A percentile compares a stretch with the other conserved stretches of the same genome.
phyloP scores from a whole-genome alignment of 148 eudicot species.

The Salicornia ramosissima region DNA sequence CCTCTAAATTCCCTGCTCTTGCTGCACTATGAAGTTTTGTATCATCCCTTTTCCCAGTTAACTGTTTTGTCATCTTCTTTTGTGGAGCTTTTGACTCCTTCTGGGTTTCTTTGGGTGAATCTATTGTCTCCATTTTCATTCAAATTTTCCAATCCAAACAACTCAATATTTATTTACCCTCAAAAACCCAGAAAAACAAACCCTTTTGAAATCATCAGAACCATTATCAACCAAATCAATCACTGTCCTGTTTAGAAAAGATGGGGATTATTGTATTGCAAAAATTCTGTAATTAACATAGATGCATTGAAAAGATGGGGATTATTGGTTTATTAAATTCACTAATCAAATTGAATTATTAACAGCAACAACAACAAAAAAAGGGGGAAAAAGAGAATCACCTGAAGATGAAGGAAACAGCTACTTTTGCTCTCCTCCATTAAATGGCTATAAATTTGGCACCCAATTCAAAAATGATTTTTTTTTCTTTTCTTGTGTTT shows the following conservation, averaged over 20 bases:
- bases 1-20: slow-evolving; percentile 42
- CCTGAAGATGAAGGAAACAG: slow-evolving; percentile 30
- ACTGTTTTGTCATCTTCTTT: slow-evolving; percentile 71
- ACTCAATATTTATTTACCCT: slow-evolving; percentile 3
- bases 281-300: neutral
- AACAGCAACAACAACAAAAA: neutral
- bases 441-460: neutral
- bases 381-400: slow-evolving; percentile 14
- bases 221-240: neutral
- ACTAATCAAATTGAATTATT: slow-evolving; percentile 10
- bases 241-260: slow-evolving; percentile 16
- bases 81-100: slow-evolving; percentile 20
- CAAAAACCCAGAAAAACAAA: slow-evolving; percentile 4
- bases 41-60: slow-evolving; percentile 64
- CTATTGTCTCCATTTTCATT: slow-evolving; percentile 17
- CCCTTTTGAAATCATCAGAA: neutral
- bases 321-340: slow-evolving; percentile 4
- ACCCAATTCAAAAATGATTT: neutral
- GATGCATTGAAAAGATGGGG: neutral
- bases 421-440: slow-evolving; percentile 29
- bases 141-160: neutral
- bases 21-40: slow-evolving; percentile 34
- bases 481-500: neutral
- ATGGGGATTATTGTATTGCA: neutral
- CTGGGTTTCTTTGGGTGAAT: slow-evolving; percentile 6